Base-by-base conservation (phyloP, 2,329 filamentous ascomycete species). In the Penicillium sclerotiorum region DNA sequence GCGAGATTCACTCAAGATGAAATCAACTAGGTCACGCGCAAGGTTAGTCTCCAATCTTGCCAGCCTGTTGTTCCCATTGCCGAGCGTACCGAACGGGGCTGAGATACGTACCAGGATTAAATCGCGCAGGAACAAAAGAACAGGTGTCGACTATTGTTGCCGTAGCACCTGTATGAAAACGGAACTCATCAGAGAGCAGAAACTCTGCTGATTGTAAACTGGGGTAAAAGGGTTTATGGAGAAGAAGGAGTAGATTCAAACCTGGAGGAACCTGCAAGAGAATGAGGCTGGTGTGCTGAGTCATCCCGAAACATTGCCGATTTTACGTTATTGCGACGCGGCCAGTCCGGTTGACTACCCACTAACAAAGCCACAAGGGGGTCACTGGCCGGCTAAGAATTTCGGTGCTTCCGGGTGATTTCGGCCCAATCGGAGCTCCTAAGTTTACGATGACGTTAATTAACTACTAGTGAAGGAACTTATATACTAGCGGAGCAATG, bases 101-200 rank as follows among this genome's bases (percentile, higher is more conserved):
- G 47, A 47, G 39, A 50, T 38, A 56, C 52, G 50, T 58, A 62
- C 53, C 44, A 47, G 39, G 35, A 45, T 56, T 43, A 47, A 49
- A 52, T 48, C 27, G 41, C 46, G 53, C 38, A 41, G n/a, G n/a
- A n/a, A n/a, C n/a, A n/a, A n/a, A 53, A 61, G 58, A 58, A 17
- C 67, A 71, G 68, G 68, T 70, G 66, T 70, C 66, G 68, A 71
- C 68, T 69, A 69, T 50, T 57, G 61, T 63, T 70, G 68, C 68
- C 67, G 68, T 69, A 69, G 59, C 68, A 71, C 68, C 68, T 71
- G 68, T 59, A 59, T 58, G 57, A 45, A 65, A 61, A 60, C 63
- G 57, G 61, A 58, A 70, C 64, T 69, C 68, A 71, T 71, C 65
- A 71, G 68, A 71, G 65, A 70, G 68, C 64, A 57, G 47, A 63